Base-by-base conservation (phyloP, 257 asterid species). In the Solanum rostratum region DNA sequence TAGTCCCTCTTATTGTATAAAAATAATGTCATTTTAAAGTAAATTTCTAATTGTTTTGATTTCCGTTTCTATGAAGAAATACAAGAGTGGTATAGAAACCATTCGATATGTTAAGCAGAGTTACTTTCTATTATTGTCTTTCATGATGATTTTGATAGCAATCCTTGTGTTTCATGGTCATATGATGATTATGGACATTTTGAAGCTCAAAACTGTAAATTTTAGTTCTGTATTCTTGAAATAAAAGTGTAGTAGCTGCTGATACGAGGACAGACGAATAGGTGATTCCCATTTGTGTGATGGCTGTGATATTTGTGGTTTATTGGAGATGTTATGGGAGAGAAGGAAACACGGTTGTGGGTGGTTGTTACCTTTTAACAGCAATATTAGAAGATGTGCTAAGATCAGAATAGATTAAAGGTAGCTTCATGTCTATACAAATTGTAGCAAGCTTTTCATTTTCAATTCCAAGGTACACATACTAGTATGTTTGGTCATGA, bases 321-420 rank as follows among this genome's bases (percentile, higher is more conserved):
- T 96, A 96, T 81, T 93, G 98, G 97, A 86, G 98, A 68, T 96
- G 97, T 87, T 90, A 86, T 49, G 98, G 98, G 83, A 91, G 92
- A 89, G 90, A 63, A 63, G 94, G 87, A 93, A 93, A 85, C 91
- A 78, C 0, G 90, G 93, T 3, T 60, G 93, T 0, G 87, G 88
- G 50, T 93, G 97, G 98, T 54, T 88, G 68, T 87, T 96, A 79
- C 99, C 98, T 20, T n/a, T 95, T 37, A 90, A 95, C 91, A 87
- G 68, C 90, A 95, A 66, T 82, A 93, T 79, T n/a, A 95, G 93
- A 87, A 96, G 97, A 93, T 53, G 87, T 86, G 41, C 90, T 93
- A 43, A 92, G 99, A 93, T 91, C 97, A 65, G 99, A 96, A 60
- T 95, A 92, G 93, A 85, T 45, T 13, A 66, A 53, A 7, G 19